phyloP scores from a whole-genome alignment of 2,329 filamentous ascomycete species.

The Aureobasidium sp. region DNA sequence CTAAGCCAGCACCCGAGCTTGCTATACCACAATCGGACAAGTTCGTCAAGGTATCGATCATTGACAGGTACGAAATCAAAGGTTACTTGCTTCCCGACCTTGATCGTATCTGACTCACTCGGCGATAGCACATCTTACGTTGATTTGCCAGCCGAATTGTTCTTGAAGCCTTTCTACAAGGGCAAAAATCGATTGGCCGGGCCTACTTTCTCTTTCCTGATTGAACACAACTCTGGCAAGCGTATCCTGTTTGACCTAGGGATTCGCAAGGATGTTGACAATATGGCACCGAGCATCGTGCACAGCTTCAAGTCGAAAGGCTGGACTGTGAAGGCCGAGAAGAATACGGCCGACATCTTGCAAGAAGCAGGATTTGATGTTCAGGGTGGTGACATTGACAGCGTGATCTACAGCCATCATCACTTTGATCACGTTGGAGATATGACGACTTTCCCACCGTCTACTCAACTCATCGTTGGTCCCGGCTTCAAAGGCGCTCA shows the following conservation, averaged over 20 bases:
- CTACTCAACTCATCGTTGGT: constrained; percentile 41
- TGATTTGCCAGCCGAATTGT: constrained; percentile 24
- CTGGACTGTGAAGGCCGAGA: constrained; percentile 35
- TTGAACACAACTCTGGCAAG: constrained; percentile 39
- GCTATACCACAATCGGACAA: constrained; percentile 28
- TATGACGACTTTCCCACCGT: constrained; percentile 36
- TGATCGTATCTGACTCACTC: background rate
- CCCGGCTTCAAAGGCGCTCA: constrained; percentile 40
- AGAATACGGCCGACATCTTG: constrained; percentile 38
- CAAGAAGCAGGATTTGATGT: constrained; percentile 34
- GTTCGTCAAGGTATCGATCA: constrained; percentile 30
- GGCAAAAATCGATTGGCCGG: constrained; percentile 32
- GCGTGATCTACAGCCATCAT: constrained; percentile 30
- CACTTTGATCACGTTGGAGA: constrained; percentile 31
- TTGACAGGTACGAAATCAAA: constrained; percentile 26
- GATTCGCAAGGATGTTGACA: constrained; percentile 40
- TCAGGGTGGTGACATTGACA: constrained; percentile 27
- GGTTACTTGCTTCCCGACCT: background rate
- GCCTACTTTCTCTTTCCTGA: constrained; percentile 42
- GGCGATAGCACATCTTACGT: constrained; percentile 28
- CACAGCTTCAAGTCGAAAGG: constrained; percentile 28
- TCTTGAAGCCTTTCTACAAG: constrained; percentile 35
- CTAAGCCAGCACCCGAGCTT: constrained; percentile 27
- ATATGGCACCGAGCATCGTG: constrained; percentile 29
- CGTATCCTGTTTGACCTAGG: constrained; percentile 43